Percentiles rank a stretch among this genome's conserved stretches.
phyloP scores from a whole-genome alignment of 306 rosid species.

The Crataegus laevigata region DNA sequence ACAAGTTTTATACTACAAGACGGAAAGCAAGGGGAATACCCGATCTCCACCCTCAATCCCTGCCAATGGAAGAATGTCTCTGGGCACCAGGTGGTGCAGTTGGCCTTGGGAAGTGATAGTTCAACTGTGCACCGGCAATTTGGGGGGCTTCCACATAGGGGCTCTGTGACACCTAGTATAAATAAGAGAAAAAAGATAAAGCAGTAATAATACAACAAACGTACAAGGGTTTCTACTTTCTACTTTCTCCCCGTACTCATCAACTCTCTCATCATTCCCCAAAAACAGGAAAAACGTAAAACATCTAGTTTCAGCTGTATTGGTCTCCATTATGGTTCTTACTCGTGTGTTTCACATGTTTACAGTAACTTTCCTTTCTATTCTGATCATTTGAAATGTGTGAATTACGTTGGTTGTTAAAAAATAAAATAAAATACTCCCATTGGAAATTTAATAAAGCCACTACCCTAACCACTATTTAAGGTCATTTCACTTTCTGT shows the following conservation, averaged over 20 bases:
- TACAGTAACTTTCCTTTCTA: background rate
- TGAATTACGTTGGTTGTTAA: background rate
- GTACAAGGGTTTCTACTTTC: background rate
- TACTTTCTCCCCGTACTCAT: background rate
- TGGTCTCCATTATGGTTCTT: background rate
- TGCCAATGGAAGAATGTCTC: constrained; percentile 53
- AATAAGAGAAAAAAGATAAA: background rate
- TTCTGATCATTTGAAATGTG: background rate
- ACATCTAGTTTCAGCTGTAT: background rate
- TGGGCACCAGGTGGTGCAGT: constrained; percentile 94
- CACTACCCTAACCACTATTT: background rate
- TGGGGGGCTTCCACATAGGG: constrained; percentile 88
- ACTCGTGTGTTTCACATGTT: background rate
- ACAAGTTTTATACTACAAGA: constrained; percentile 22
- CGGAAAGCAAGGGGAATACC: background rate
- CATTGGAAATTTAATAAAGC: background rate
- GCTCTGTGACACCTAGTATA: constrained; percentile 37
- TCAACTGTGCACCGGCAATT: constrained; percentile 43
- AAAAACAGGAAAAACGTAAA: background rate
- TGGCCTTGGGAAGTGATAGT: constrained; percentile 62
- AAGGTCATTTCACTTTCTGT: background rate
- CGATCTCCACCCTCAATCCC: constrained; percentile 34
- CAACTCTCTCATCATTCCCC: background rate
- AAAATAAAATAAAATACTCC: background rate
- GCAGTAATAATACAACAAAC: background rate